Evolutionary conservation across 2,329 filamentous ascomycete species (phyloP).

Genomic region (Thelonectria discophora): DNA sequence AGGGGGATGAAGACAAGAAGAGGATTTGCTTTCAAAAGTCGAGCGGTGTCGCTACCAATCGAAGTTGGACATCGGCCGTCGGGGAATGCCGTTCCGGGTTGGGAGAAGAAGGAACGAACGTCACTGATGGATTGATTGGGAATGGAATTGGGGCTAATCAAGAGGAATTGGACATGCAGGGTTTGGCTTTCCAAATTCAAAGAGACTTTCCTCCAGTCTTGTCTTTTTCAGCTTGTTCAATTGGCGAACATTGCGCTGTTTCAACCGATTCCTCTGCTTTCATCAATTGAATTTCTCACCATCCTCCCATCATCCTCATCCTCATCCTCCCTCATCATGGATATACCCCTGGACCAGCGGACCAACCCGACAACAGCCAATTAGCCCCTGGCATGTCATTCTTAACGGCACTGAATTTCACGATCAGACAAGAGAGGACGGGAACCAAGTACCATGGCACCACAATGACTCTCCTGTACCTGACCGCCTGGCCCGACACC

Average conservation of each 20-base stretch:
- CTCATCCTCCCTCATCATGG: neutral
- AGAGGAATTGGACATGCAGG: constrained; percentile 11
- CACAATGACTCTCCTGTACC: constrained; percentile 18
- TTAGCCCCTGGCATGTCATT: constrained; percentile 17
- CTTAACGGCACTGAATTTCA: neutral
- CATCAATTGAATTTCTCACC: too few species aligned
- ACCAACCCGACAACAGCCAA: constrained; percentile 16
- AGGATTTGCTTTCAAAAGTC: constrained; percentile 18
- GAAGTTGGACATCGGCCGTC: constrained; percentile 24
- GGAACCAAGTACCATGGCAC: constrained; percentile 15
- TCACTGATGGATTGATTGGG: neutral
- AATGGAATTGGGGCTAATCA: constrained; percentile 2
- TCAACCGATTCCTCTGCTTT: neutral
- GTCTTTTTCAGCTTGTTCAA: constrained; percentile 2
- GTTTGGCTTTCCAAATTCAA: neutral
- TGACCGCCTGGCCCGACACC: constrained; percentile 22
- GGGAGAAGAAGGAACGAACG: constrained; percentile 11
- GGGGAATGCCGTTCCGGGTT: constrained; percentile 33
- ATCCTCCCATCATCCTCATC: neutral
- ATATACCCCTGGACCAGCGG: constrained; percentile 13
- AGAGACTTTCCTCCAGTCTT: constrained; percentile 1
- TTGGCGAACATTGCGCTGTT: constrained; percentile 15
- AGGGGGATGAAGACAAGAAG: constrained; percentile 7
- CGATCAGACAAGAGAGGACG: too few species aligned
- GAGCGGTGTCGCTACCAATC: constrained; percentile 15